phyloP scores from a whole-genome alignment of 2,329 filamentous ascomycete species.

The Paracamarosporium sp. region DNA sequence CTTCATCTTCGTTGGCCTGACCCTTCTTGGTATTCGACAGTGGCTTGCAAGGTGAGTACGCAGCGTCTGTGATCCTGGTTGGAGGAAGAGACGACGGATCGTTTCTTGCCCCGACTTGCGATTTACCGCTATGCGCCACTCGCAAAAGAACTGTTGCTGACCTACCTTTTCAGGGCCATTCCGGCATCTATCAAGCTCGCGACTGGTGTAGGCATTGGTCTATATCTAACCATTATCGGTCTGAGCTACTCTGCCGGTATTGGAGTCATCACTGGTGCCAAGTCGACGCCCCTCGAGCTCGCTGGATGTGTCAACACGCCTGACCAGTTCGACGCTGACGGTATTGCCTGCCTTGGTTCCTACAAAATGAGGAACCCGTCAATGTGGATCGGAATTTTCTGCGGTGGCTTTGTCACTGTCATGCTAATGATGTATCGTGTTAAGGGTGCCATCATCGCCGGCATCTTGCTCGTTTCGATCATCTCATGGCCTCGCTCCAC shows the following conservation, averaged over 20 bases:
- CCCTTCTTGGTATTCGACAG: constrained; percentile 74
- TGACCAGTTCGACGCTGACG: constrained; percentile 50
- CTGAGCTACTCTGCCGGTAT: constrained; percentile 84
- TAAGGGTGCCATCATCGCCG: constrained; percentile 84
- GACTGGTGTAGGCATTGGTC: constrained; percentile 82
- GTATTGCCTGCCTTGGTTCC: constrained; percentile 64
- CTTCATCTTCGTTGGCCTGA: constrained; percentile 81
- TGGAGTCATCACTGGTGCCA: constrained; percentile 75
- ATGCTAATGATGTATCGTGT: constrained; percentile 85
- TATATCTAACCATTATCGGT: constrained; percentile 79
- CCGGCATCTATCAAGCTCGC: constrained; percentile 86
- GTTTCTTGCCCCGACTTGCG: neutral
- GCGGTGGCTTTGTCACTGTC: constrained; percentile 79
- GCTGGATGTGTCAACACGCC: constrained; percentile 69
- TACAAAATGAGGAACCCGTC: constrained; percentile 83
- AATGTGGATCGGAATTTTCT: constrained; percentile 90
- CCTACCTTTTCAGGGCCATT: constrained; percentile 64
- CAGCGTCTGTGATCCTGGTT: constrained; percentile 47
- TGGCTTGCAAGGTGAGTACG: constrained; percentile 60
- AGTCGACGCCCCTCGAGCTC: constrained; percentile 72
- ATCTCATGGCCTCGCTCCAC: constrained; percentile 87
- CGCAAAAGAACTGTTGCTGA: constrained; percentile 66
- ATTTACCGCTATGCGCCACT: constrained; percentile 15
- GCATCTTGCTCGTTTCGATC: constrained; percentile 83
- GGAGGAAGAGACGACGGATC: neutral